Base-by-base conservation (phyloP, 257 asterid species). In the Solanum rostratum region DNA sequence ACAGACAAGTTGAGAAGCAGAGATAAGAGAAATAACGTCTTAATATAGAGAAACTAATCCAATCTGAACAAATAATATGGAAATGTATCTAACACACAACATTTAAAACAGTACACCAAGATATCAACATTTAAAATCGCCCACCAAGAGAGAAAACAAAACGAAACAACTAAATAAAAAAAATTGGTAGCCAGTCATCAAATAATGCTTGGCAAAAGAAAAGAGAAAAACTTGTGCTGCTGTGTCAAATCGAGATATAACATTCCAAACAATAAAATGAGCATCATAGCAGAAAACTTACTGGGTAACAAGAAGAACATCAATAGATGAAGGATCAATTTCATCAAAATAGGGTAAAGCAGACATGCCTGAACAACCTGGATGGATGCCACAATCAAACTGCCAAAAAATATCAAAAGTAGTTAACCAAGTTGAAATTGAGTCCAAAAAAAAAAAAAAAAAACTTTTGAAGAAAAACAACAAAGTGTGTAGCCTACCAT, bases 361-460 rank as follows among this genome's bases (percentile, higher is more conserved):
- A 80, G 99, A 92, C 97, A 97, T 95, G 83, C 99, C 99, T 2
- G 98, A 91, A 89, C 91, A 93, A 85, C 92, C 99, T 10, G 98
- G 99, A 86, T 97, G 99, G 88, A 97, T 97, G 46, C 99, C 98
- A 84, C 99, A 94, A 85, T 97, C 99, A 80, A 97, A 97, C 98
- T 97, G 86, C 86, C 86, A 86, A 37, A n/a, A 43, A 43, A 29
- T 83, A 73, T 24, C 20, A 39, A 60, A 73, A 39, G 19, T 46
- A 74, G 24, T 74, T 14, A 74, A 46, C 18, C 60, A 50, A 76
- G 24, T 49, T 15, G 24, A 76, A 24, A 60, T 14, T 76, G 81
- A 14, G 43, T 15, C 41, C 9, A 1, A 49, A 16, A 74, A 62
- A 59, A 76, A 76, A 29, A 74, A 62, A 59, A 80, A 69, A 24